Conservation (phyloP, 2,329 filamentous ascomycete genomes). For the Diaporthe sp. region DNA sequence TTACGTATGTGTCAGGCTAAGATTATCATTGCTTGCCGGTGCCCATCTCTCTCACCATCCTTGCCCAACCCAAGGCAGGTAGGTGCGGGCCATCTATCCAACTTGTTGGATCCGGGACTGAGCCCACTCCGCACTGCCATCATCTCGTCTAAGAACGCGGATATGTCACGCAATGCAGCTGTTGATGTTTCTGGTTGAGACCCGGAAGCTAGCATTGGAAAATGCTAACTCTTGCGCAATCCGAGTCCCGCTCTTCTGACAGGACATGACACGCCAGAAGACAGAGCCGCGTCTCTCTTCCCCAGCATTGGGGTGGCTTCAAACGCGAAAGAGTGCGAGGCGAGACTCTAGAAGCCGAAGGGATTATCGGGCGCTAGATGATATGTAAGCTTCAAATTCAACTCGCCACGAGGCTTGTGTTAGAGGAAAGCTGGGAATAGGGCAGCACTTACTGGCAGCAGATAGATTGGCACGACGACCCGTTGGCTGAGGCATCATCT, state of each 20-base stretch:
- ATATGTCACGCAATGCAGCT: neutral
- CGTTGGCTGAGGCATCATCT: conserved; percentile 87
- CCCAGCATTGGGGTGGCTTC: neutral
- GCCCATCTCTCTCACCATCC: conserved; percentile 3
- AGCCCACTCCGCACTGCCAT: neutral
- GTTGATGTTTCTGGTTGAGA: neutral
- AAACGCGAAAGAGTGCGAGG: neutral
- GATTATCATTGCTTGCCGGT: conserved; percentile 20
- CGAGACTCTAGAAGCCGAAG: conserved; percentile 62
- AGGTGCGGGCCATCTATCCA: conserved; percentile 19
- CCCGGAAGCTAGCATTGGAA: neutral
- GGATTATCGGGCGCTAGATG: conserved; percentile 65
- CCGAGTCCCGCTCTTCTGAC: neutral
- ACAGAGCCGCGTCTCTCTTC: neutral
- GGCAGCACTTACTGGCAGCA: conserved; percentile 89
- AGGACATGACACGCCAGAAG: neutral
- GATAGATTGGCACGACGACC: conserved; percentile 90
- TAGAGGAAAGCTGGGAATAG: too few species aligned
- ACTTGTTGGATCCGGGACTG: conserved; percentile 1
- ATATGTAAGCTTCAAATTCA: conserved; percentile 41
- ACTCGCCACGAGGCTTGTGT: neutral
- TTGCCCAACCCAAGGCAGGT: neutral
- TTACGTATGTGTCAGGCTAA: conserved; percentile 38
- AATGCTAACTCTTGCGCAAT: neutral
- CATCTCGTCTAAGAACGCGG: neutral